phyloP scores from a whole-genome alignment of 768 basidiomycete species.

The Chalciporus piperatus region DNA sequence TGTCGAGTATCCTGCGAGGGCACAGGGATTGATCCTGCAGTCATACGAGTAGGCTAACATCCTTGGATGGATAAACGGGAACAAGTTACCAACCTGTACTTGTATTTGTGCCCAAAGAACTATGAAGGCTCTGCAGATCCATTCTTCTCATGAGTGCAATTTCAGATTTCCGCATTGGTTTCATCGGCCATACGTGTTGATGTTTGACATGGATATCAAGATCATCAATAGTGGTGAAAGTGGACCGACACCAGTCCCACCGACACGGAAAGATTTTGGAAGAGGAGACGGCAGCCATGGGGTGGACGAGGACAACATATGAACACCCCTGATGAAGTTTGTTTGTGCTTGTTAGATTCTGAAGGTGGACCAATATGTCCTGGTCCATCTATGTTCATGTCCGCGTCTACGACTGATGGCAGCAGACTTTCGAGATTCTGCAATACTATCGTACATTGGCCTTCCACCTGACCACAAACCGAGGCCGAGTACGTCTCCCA shows the following conservation, averaged over 20 bases:
- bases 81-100: slow-evolving; percentile 19
- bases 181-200: slow-evolving; percentile 44
- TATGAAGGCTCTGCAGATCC: slow-evolving; percentile 36
- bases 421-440: slow-evolving; percentile 16
- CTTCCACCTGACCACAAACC: slow-evolving; percentile 59
- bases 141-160: slow-evolving; percentile 37
- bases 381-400: background rate
- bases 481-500: slow-evolving; percentile 53
- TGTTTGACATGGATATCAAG: slow-evolving; percentile 46
- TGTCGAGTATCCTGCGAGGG: background rate
- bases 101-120: slow-evolving; percentile 12
- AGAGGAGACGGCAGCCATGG: slow-evolving; percentile 1
- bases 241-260: slow-evolving; percentile 53
- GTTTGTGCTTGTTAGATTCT: slow-evolving; percentile 21
- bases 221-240: slow-evolving; percentile 36
- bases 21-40: slow-evolving; percentile 3
- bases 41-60: slow-evolving; percentile 3
- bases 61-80: background rate
- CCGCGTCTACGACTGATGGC: slow-evolving; percentile 1
- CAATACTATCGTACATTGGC: slow-evolving; percentile 50
- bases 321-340: background rate
- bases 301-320: too few relatives aligned
- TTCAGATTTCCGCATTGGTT: slow-evolving; percentile 45
- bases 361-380: too few relatives aligned
- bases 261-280: slow-evolving; percentile 36